A percentile compares a stretch with the other conserved stretches of the same genome.
Evolutionary conservation across 208 protist species (phyloP).

Genomic region (Entamoeba dispar): DNA sequence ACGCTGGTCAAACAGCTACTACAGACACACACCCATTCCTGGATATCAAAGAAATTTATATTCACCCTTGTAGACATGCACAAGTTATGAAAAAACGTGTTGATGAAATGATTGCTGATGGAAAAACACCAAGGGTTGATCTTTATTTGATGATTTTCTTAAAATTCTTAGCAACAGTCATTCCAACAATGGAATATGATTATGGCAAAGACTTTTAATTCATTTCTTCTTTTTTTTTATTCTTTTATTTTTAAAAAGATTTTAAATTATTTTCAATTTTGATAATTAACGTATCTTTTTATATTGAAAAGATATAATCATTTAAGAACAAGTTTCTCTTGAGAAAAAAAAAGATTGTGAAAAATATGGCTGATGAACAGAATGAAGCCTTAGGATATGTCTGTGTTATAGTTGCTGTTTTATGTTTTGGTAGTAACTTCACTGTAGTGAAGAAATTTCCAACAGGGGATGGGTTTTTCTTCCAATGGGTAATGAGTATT

Average conservation of each 20-base stretch:
- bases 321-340: no score
- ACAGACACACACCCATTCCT: conserved; percentile 12
- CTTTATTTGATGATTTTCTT: conserved; percentile 12
- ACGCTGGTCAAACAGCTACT: conserved; percentile 1
- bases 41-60: neutral
- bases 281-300: no score
- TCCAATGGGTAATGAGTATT: neutral
- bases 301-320: no score
- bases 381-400: neutral
- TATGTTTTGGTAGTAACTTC: neutral
- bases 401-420: neutral
- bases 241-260: neutral
- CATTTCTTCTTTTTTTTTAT: neutral
- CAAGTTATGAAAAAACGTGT: conserved; percentile 5
- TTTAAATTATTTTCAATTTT: neutral
- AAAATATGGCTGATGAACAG: neutral
- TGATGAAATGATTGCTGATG: neutral
- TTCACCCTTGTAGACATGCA: conserved; percentile 12
- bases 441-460: neutral
- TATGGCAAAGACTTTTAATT: conserved; percentile 4
- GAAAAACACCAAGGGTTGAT: neutral
- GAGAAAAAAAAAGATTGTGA: no score
- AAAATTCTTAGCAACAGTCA: neutral
- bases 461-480: neutral
- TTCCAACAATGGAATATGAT: neutral